Evolutionary conservation across 2,329 filamentous ascomycete species (phyloP).

Genomic region (Beauveria caledonica): DNA sequence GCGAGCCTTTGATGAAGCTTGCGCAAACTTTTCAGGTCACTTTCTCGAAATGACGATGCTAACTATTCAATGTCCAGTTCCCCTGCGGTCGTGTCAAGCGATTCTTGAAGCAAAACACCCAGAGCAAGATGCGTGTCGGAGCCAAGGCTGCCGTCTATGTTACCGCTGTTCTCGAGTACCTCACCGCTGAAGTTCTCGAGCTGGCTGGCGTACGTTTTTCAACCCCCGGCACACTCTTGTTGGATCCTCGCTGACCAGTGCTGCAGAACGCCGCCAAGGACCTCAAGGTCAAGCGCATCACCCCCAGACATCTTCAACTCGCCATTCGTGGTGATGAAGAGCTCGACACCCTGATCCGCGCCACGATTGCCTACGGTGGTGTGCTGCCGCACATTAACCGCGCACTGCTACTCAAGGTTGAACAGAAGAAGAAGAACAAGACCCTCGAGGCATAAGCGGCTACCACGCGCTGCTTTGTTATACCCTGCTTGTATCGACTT

Average conservation of each 20-base stretch:
- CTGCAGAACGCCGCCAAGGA: conserved; percentile 90
- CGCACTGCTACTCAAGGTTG: conserved; percentile 87
- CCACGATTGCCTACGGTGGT: conserved; percentile 97
- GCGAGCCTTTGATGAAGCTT: conserved; percentile 13
- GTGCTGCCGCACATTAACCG: conserved; percentile 98
- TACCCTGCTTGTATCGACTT: conserved; percentile 5
- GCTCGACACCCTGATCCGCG: conserved; percentile 91
- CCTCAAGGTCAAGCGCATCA: conserved; percentile 99
- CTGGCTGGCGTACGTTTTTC: conserved; percentile 69
- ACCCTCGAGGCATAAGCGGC: conserved; percentile 34
- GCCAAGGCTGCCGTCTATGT: conserved; percentile 98
- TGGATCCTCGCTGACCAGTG: conserved; percentile 15
- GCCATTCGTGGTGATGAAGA: conserved; percentile 98
- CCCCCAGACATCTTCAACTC: conserved; percentile 91
- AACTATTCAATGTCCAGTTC: conserved; percentile 53
- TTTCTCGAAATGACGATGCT: conserved; percentile 13
- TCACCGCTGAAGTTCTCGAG: conserved; percentile 96
- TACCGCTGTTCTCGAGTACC: conserved; percentile 94
- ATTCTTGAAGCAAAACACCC: conserved; percentile 98
- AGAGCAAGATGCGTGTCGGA: conserved; percentile 99
- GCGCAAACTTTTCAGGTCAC: conserved; percentile 1
- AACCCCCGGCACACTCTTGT: conserved; percentile 14
- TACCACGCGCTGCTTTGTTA: not conserved
- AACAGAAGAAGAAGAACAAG: conserved; percentile 88
- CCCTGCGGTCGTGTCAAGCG: conserved; percentile 99